phyloP scores from a whole-genome alignment of 2,329 filamentous ascomycete genomes.

The Eutypa lata region DNA sequence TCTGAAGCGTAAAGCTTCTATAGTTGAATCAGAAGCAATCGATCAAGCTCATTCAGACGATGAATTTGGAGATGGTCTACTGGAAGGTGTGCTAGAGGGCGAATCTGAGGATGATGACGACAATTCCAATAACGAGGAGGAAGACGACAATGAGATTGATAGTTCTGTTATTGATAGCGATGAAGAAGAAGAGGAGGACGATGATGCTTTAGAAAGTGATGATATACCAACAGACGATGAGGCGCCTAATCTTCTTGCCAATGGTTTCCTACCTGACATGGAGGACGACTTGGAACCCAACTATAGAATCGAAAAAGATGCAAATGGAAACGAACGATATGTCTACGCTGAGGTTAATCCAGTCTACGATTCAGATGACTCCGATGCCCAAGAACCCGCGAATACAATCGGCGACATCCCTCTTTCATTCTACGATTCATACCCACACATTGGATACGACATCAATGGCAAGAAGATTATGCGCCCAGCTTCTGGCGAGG shows the following conservation, averaged over 20 bases:
- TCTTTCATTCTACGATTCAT: slow-evolving; percentile 92
- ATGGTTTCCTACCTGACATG: slow-evolving; percentile 29
- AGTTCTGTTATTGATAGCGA: slow-evolving; percentile 40
- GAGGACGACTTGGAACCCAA: slow-evolving; percentile 39
- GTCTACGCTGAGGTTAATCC: slow-evolving; percentile 92
- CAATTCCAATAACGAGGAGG: slow-evolving; percentile 36
- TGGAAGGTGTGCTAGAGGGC: slow-evolving; percentile 57
- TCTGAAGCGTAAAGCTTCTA: slow-evolving; percentile 65
- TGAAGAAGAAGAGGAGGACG: slow-evolving; percentile 36
- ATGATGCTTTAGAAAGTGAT: slow-evolving; percentile 36
- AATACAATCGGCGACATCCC: slow-evolving; percentile 98
- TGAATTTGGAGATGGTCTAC: slow-evolving; percentile 53
- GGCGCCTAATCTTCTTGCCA: slow-evolving; percentile 32
- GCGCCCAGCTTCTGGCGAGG: slow-evolving; percentile 90
- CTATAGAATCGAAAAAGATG: slow-evolving; percentile 67
- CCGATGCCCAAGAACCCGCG: slow-evolving; percentile 70
- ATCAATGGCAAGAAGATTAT: slow-evolving; percentile 99
- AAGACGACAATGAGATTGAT: slow-evolving; percentile 40
- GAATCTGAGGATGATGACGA: slow-evolving; percentile 21
- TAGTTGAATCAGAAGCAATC: slow-evolving; percentile 46
- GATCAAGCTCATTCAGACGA: slow-evolving; percentile 55
- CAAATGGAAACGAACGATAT: slow-evolving; percentile 87
- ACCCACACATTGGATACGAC: slow-evolving; percentile 97
- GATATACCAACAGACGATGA: slow-evolving; percentile 41
- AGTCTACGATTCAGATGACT: slow-evolving; percentile 93